Evolutionary conservation across 108 stramenopile genomes (phyloP).

Genomic region (Nannochloropsis gaditana): DNA sequence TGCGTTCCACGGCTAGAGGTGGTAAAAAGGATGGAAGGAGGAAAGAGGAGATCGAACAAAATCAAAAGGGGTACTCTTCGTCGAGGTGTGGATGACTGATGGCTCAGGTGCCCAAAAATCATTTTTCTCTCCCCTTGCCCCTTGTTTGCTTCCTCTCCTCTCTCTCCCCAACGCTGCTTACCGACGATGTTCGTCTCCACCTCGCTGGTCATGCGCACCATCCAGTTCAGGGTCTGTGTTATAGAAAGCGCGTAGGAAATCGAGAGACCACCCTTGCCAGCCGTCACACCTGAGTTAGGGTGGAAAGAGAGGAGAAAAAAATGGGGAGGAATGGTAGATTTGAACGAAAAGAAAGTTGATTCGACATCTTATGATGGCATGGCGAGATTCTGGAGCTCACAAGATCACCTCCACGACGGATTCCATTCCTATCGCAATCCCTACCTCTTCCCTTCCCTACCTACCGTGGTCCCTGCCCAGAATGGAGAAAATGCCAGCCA

Average conservation of each 20-base stretch:
- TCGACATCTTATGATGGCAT: background rate
- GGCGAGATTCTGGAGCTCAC: background rate
- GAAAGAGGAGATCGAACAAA: conserved; percentile 48
- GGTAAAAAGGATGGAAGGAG: conserved; percentile 17
- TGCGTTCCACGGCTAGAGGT: conserved; percentile 31
- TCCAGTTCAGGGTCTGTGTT: conserved; percentile 84
- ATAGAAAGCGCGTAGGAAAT: conserved; percentile 75
- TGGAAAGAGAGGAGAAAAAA: background rate
- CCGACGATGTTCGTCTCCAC: conserved; percentile 83
- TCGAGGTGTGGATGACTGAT: background rate
- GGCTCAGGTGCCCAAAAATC: conserved; percentile 2
- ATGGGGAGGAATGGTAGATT: background rate
- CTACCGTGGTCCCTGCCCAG: conserved; percentile 24
- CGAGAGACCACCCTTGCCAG: conserved; percentile 78
- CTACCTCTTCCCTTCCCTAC: background rate
- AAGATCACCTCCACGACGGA: too few relatives aligned
- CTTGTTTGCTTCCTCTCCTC: conserved; percentile 22
- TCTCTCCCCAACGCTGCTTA: conserved; percentile 74
- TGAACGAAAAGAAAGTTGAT: background rate
- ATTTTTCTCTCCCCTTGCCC: background rate
- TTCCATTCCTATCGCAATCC: background rate
- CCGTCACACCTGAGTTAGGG: conserved; percentile 27
- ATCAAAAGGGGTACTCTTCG: conserved; percentile 62
- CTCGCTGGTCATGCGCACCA: conserved; percentile 80
- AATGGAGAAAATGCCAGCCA: conserved; percentile 64